Conservation (phyloP, 169 alveolate species). For the Eimeria zaria region DNA sequence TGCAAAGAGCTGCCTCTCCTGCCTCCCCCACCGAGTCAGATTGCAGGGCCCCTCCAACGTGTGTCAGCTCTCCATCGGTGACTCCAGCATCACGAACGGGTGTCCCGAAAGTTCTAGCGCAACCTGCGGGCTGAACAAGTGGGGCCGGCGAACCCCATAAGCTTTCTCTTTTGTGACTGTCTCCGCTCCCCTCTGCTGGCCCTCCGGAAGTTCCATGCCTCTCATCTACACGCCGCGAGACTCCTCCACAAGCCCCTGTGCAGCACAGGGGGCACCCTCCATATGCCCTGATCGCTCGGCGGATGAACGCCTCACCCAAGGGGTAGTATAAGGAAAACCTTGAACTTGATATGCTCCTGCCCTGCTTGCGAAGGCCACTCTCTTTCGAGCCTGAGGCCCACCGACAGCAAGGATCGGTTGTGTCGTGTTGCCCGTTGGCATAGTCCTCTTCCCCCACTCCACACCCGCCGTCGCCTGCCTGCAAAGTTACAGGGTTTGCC, state of each 20-base stretch:
- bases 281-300: slow-evolving; percentile 25
- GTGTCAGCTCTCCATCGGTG: slow-evolving; percentile 10
- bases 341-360: slow-evolving; percentile 40
- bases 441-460: slow-evolving; percentile 8
- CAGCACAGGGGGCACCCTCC: slow-evolving; percentile 69
- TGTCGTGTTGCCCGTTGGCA: slow-evolving; percentile 36
- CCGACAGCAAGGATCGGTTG: slow-evolving; percentile 38
- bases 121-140: slow-evolving; percentile 19
- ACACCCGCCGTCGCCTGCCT: neutral
- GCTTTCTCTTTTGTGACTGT: neutral
- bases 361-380: slow-evolving; percentile 6
- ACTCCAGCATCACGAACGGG: neutral
- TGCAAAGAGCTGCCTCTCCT: neutral
- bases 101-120: neutral
- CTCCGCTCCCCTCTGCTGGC: neutral
- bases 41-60: slow-evolving; percentile 12
- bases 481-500: neutral
- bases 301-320: slow-evolving; percentile 52
- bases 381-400: slow-evolving; percentile 3
- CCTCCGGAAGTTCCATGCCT: slow-evolving; percentile 6
- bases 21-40: neutral
- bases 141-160: slow-evolving; percentile 60
- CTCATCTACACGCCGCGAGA: slow-evolving; percentile 13
- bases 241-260: slow-evolving; percentile 43
- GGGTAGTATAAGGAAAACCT: slow-evolving; percentile 64